Base-by-base conservation (phyloP, 2,329 filamentous ascomycete species). In the Westerdykella sp. region DNA sequence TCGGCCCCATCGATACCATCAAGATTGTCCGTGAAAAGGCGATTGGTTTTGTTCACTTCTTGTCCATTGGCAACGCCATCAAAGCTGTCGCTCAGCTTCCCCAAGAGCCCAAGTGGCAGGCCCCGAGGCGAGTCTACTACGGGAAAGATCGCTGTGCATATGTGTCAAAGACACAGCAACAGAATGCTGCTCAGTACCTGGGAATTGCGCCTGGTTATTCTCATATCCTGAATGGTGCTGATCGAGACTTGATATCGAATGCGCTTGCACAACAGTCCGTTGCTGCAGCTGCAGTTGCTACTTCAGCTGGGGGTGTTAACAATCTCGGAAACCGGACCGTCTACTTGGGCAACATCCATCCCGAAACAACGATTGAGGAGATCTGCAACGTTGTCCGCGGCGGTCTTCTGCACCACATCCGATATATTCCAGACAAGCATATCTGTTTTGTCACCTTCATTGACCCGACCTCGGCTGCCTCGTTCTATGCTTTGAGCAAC, bases 381-480 rank as follows among this genome's bases (percentile, higher is more conserved):
- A 98, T 98, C 66, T 98, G 93, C 78, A 98, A 98, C 63, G 93
- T 98, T 44, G 93, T 98, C 41, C 83, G 93, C 52, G 93, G 93
- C 46, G 93, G 93, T 57, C 79, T 98, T 53, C 77, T 98, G 58
- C 93, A 98, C 69, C 93, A 98, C 69, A 95, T 98, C 68, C 88
- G 93, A 56, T 98, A 97, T 71, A 98, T 98, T 58, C 93, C 93
- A 6, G 93, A 98, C 74, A 98, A 98, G 80, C 93, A 98, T 72
- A 98, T 98, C 57, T 98, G 93, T 76, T 98, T 98, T 64, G 93
- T 98, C 44, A 98, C 93, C 1, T 98, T 98, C 71, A 97, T 98
- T 67, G 93, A 98, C 63, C 93, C 93, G 7, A 98, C 93, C 18
- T 94, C 93, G 3, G 93, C 93, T 18, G 93, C 93, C 34, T 96